These are phyloP conservation scores for Populus tremula DNA, from an alignment of 345 rosid species.

Conservation along the genomic window DNA sequence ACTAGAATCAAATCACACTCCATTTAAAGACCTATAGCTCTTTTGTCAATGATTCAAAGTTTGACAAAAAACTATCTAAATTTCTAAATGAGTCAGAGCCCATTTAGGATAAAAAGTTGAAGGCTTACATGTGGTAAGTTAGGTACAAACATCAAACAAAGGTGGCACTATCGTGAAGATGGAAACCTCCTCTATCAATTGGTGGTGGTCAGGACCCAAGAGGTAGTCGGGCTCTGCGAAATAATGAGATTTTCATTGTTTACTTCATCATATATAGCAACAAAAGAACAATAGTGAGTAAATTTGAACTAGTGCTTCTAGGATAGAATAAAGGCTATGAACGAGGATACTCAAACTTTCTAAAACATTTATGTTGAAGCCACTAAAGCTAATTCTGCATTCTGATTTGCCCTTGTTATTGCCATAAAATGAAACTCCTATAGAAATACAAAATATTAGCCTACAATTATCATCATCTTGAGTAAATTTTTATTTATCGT, in stretches of 20 bases:
- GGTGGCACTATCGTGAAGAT: too few relatives aligned
- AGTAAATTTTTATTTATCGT: background rate
- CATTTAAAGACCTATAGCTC: too few relatives aligned
- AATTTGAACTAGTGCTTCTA: background rate
- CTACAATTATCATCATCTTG: background rate
- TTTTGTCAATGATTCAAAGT: too few relatives aligned
- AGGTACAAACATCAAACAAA: too few relatives aligned
- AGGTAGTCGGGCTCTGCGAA: conserved; percentile 53
- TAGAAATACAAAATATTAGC: conserved; percentile 10
- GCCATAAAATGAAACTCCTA: conserved; percentile 92
- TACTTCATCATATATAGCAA: conserved; percentile 34
- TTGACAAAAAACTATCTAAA: too few relatives aligned
- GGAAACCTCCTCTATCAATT: too few relatives aligned
- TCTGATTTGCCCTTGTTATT: conserved; percentile 68
- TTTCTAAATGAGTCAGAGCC: too few relatives aligned
- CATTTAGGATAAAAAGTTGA: too few relatives aligned
- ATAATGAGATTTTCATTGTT: conserved; percentile 54
- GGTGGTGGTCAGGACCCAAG: too few relatives aligned
- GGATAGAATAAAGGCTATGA: background rate
- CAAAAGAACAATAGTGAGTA: conserved; percentile 2
- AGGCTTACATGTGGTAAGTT: too few relatives aligned
- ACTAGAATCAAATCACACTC: too few relatives aligned
- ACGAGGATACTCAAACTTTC: conserved; percentile 43
- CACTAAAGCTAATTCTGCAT: conserved; percentile 74
- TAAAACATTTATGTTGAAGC: conserved; percentile 70